Evolutionary conservation across 176 grass and related monocot genomes (phyloP).

Genomic region (Rhynchospora pubera): DNA sequence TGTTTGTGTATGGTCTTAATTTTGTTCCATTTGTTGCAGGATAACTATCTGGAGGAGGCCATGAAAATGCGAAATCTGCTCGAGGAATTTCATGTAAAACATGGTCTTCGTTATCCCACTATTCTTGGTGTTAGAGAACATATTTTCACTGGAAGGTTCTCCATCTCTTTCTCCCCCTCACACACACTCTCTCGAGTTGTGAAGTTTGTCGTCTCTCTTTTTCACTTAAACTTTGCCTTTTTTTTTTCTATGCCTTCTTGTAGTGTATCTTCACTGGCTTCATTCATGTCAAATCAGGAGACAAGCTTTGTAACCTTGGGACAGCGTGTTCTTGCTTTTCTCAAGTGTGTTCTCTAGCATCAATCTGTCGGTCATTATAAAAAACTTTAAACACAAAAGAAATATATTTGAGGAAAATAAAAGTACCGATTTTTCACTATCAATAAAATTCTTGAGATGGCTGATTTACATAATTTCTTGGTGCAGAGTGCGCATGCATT

Average conservation of each 20-base stretch:
- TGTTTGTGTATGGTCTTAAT: too few relatives aligned
- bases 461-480: constrained; percentile 9
- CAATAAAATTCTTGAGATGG: constrained; percentile 3
- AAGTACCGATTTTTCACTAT: background rate
- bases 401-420: background rate
- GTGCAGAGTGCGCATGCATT: constrained; percentile 93
- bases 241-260: constrained; percentile 19
- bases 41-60: constrained; percentile 95
- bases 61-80: constrained; percentile 99
- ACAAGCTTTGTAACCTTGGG: constrained; percentile 98
- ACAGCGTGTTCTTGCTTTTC: constrained; percentile 83
- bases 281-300: constrained; percentile 98
- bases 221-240: background rate
- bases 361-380: constrained; percentile 16
- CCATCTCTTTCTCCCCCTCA: constrained; percentile 8
- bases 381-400: background rate
- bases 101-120: constrained; percentile 57
- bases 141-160: constrained; percentile 92
- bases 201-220: constrained; percentile 18
- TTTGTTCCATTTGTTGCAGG: constrained; percentile 28
- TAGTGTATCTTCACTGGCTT: constrained; percentile 90
- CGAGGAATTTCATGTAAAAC: constrained; percentile 71
- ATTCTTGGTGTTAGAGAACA: constrained; percentile 96
- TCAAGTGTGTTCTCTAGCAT: constrained; percentile 66
- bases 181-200: background rate